These are phyloP conservation scores for Thermothielavioides terrestris DNA, from an alignment of 495 filamentous ascomycete species.

Conservation along the genomic window DNA sequence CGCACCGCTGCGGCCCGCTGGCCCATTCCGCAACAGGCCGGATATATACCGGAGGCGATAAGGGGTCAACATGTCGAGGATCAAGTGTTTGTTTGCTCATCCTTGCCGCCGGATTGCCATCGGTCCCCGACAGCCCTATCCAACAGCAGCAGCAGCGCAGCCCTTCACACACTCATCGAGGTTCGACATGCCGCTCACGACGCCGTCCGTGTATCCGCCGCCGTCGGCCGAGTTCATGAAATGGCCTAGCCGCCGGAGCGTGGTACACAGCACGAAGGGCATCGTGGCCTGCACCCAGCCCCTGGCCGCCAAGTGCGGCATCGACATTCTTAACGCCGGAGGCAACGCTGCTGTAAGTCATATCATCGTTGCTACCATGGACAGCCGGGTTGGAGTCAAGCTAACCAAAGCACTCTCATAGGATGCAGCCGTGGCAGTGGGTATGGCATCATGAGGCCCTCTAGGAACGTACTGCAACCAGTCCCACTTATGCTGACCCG, in stretches of 20 bases:
- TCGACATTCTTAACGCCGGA: constrained; percentile 72
- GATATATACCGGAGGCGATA: background rate
- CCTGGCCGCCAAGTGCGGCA: constrained; percentile 78
- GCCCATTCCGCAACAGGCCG: background rate
- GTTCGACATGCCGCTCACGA: constrained; percentile 35
- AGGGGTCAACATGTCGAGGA: background rate
- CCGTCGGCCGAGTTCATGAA: constrained; percentile 51
- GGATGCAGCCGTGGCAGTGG: constrained; percentile 84
- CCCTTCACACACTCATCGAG: background rate
- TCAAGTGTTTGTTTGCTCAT: background rate
- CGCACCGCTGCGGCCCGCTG: background rate
- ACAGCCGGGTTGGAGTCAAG: background rate
- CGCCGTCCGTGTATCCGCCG: constrained; percentile 49
- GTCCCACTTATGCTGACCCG: background rate
- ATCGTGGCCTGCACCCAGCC: constrained; percentile 91
- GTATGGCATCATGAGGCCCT: constrained; percentile 8
- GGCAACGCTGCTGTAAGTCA: constrained; percentile 82
- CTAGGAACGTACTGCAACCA: background rate
- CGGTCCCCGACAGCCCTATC: background rate
- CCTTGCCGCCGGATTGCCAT: background rate
- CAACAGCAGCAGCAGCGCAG: too few relatives aligned
- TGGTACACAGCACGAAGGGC: constrained; percentile 86
- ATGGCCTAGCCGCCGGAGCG: constrained; percentile 79
- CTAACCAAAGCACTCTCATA: constrained; percentile 28
- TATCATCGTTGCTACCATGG: constrained; percentile 12